These are phyloP conservation scores for Imleria badia DNA, from an alignment of 768 basidiomycete genomes.

Conservation along the genomic window DNA sequence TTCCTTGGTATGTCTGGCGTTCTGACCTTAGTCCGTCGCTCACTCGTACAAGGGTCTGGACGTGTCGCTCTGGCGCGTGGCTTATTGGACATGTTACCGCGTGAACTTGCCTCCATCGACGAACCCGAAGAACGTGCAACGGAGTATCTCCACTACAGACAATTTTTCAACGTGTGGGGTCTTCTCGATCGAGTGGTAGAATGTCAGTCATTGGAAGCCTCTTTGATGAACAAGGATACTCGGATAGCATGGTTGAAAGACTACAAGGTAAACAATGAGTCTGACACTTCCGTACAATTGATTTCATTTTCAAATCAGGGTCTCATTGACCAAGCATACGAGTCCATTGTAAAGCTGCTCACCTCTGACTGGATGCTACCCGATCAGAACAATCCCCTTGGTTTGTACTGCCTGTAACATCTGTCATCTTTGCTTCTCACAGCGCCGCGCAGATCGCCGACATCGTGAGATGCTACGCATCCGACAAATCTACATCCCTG, in stretches of 20 bases:
- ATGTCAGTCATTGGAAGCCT: conserved; percentile 55
- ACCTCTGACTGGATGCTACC: conserved; percentile 76
- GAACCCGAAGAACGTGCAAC: conserved; percentile 70
- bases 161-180: conserved; percentile 79
- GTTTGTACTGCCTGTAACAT: conserved; percentile 23
- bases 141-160: conserved; percentile 76
- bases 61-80: conserved; percentile 66
- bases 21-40: background rate
- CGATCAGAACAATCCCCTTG: conserved; percentile 44
- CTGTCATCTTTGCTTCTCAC: background rate
- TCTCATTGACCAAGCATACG: conserved; percentile 62
- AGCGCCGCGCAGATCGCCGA: conserved; percentile 51
- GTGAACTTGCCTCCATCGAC: conserved; percentile 58
- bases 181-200: conserved; percentile 60
- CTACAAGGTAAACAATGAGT: conserved; percentile 47
- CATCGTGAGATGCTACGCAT: conserved; percentile 73
- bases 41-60: conserved; percentile 55
- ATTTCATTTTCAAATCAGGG: conserved; percentile 34
- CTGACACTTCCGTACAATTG: background rate
- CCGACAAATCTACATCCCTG: conserved; percentile 85
- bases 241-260: conserved; percentile 61
- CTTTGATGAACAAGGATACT: conserved; percentile 58
- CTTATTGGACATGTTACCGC: conserved; percentile 59
- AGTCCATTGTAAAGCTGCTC: conserved; percentile 66
- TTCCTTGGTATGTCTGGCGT: conserved; percentile 69